These are phyloP conservation scores for Beauveria scarabaeidicola DNA, from an alignment of 2,329 filamentous ascomycete species.

Conservation along the genomic window DNA sequence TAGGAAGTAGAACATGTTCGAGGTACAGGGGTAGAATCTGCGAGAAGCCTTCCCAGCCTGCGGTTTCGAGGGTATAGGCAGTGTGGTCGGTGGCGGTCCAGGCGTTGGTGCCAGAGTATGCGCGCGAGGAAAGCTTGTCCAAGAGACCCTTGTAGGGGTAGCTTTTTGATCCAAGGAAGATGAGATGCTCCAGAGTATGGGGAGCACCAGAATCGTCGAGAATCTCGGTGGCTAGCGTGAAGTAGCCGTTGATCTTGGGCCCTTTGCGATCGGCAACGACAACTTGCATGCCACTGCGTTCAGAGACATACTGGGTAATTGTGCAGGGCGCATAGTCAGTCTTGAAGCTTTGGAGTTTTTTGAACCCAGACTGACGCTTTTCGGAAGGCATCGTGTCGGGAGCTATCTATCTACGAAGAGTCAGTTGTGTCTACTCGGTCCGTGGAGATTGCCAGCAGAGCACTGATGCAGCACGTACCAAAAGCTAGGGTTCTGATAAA, in stretches of 20 bases:
- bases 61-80: conserved; percentile 88
- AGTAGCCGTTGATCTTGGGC: conserved; percentile 92
- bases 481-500: background rate
- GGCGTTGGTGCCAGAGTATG: conserved; percentile 90
- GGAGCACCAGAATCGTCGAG: conserved; percentile 93
- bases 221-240: conserved; percentile 92
- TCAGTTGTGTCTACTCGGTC: background rate
- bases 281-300: conserved; percentile 88
- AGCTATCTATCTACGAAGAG: background rate
- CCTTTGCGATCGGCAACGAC: conserved; percentile 87
- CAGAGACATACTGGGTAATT: conserved; percentile 93
- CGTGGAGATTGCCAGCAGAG: background rate
- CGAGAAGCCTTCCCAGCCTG: conserved; percentile 94
- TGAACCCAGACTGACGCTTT: conserved; percentile 55
- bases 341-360: conserved; percentile 74
- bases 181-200: conserved; percentile 73
- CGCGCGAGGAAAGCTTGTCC: conserved; percentile 85
- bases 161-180: conserved; percentile 86
- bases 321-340: conserved; percentile 82
- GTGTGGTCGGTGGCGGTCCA: conserved; percentile 97
- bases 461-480: background rate
- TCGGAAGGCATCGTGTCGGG: conserved; percentile 46
- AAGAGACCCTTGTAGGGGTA: conserved; percentile 93
- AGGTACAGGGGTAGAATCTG: conserved; percentile 92
- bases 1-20: conserved; percentile 87